Conservation (phyloP, 257 asterid genomes). For the Ligustrum vulgare region DNA sequence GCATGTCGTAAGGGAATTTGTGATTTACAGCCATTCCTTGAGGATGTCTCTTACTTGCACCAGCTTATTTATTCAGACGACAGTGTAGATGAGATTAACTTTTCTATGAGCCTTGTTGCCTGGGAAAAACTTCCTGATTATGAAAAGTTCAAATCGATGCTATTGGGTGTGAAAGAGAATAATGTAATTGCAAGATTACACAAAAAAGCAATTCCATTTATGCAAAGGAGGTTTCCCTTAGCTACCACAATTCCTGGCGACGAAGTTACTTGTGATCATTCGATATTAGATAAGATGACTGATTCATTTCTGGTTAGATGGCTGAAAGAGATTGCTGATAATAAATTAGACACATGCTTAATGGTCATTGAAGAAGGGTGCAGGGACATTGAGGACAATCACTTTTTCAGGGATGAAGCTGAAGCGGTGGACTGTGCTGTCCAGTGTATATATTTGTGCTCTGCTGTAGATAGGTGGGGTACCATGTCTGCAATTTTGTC, state of each 20-base stretch:
- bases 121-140: constrained; percentile 90
- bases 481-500: constrained; percentile 79
- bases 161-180: constrained; percentile 61
- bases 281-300: constrained; percentile 32
- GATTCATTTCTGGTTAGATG: constrained; percentile 83
- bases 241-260: constrained; percentile 24
- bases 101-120: constrained; percentile 61
- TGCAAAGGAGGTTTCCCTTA: constrained; percentile 51
- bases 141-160: constrained; percentile 83
- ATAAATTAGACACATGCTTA: constrained; percentile 72
- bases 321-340: constrained; percentile 80
- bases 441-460: constrained; percentile 78
- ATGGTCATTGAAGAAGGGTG: constrained; percentile 77
- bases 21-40: constrained; percentile 70
- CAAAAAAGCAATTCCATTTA: constrained; percentile 76
- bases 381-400: constrained; percentile 44
- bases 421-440: constrained; percentile 80
- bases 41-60: constrained; percentile 72
- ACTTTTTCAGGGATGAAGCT: constrained; percentile 60
- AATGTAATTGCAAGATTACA: constrained; percentile 64
- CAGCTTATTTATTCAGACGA: constrained; percentile 73
- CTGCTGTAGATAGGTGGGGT: constrained; percentile 79
- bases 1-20: constrained; percentile 77
- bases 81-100: constrained; percentile 43
- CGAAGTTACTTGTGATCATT: constrained; percentile 32